Evolutionary conservation across 768 basidiomycete species (phyloP), one percentile per base, ranked within the genome.

Genomic region (Tricholoma matsutake): DNA sequence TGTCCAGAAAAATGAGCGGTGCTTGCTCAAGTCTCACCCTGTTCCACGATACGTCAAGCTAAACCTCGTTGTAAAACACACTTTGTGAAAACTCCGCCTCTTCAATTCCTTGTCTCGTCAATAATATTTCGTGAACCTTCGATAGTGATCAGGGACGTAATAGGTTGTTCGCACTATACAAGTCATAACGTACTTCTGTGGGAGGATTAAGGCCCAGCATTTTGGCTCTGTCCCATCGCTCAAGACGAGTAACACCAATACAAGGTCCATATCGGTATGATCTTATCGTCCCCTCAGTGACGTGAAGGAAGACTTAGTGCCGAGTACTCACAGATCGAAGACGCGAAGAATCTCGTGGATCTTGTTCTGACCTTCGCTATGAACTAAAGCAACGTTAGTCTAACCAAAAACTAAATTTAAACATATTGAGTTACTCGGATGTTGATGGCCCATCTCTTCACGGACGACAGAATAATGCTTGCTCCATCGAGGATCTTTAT

Each of bases 221-320:
- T 28, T 86, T 72, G 0, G 96, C 96, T 54, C 95, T 81, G 68
- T 95, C 84, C 93, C 94, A 98, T 39, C 96, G 80, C 63, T 95
- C 86, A 13, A 96, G 74, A 29, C 95, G 85, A n/a, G 86, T 83
- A 57, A 92, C 81, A 0, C 92, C 90, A 20, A 88, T 76, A 64
- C 88, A 92, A 2, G 92, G 92, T 0, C 92, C 93, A 68, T 86
- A 95, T 64, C 91, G 85, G 59, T 88, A 89, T 1, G 86, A 83
- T 70, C 90, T 92, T 53, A 8, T 25, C 13, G 20, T 56, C 10
- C 11, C 41, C 59, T 49, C 59, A 69, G 52, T 64, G 51, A 31
- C 20, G 59, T 47, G 18, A 34, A 39, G 20, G 34, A 22, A 53
- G 5, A 54, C 28, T 49, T 28, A 59, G 37, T 6, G 28, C 45